Evolutionary conservation across 2,329 filamentous ascomycete genomes (phyloP).

Genomic region (Fusarium fujikuroi): DNA sequence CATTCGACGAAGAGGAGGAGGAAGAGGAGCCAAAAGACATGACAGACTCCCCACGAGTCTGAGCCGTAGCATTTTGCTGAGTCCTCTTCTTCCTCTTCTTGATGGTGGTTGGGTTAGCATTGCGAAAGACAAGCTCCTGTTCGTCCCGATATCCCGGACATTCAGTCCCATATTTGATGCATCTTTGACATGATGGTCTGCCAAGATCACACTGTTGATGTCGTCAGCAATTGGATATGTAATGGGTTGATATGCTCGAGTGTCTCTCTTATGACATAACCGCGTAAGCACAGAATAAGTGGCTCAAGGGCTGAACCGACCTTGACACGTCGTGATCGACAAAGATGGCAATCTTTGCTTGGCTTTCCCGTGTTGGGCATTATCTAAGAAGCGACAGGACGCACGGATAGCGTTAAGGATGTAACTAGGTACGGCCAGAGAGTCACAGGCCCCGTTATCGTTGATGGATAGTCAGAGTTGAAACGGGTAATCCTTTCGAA

Average conservation of each 20-base stretch:
- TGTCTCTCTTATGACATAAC: constrained; percentile 9
- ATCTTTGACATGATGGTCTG: constrained; percentile 53
- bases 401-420: background rate
- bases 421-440: background rate
- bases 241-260: background rate
- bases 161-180: constrained; percentile 53
- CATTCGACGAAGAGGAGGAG: constrained; percentile 8
- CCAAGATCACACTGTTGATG: constrained; percentile 52
- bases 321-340: constrained; percentile 54
- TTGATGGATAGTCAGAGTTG: constrained; percentile 28
- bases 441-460: constrained; percentile 7
- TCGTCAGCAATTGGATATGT: constrained; percentile 14
- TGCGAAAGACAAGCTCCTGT: constrained; percentile 54
- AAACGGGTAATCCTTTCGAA: constrained; percentile 46
- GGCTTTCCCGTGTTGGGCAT: constrained; percentile 57
- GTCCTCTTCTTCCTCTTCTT: constrained; percentile 48
- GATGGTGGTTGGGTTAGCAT: constrained; percentile 44
- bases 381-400: background rate
- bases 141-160: constrained; percentile 55
- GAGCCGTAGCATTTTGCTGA: constrained; percentile 11
- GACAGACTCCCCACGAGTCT: constrained; percentile 9
- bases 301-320: constrained; percentile 40
- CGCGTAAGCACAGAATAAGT: constrained; percentile 5
- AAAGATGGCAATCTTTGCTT: constrained; percentile 55
- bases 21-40: constrained; percentile 15